Percentiles rank a stretch among this genome's conserved stretches.
These are phyloP conservation scores for Clitopilus passeckerianus DNA, from an alignment of 768 basidiomycete genomes.

Conservation along the genomic window DNA sequence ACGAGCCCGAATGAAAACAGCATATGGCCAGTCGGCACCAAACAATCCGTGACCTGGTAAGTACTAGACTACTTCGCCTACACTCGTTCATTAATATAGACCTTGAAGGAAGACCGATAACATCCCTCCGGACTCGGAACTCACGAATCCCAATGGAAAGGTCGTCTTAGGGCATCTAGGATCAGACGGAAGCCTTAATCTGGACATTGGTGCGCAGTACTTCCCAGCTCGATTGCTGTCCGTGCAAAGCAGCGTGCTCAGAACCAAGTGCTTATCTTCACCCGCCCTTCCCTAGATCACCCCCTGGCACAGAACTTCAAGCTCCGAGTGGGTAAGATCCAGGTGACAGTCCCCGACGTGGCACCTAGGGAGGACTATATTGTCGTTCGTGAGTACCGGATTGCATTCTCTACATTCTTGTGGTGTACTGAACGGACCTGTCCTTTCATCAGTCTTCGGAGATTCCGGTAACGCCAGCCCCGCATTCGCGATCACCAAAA, in stretches of 20 bases:
- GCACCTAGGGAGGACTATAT: conserved; percentile 43
- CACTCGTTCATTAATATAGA: background rate
- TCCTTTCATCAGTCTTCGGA: conserved; percentile 47
- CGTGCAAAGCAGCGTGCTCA: background rate
- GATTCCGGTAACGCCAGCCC: conserved; percentile 63
- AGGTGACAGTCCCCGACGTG: conserved; percentile 50
- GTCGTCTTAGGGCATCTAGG: conserved; percentile 47
- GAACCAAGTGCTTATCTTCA: background rate
- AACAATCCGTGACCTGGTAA: conserved; percentile 50
- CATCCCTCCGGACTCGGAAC: conserved; percentile 36
- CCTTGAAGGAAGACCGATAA: conserved; percentile 43
- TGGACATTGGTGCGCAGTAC: conserved; percentile 36
- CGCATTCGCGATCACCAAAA: conserved; percentile 53
- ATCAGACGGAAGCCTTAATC: conserved; percentile 40
- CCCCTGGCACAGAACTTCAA: conserved; percentile 57
- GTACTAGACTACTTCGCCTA: conserved; percentile 9
- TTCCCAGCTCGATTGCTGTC: background rate
- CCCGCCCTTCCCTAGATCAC: conserved; percentile 28
- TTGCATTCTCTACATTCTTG: background rate
- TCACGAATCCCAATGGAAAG: conserved; percentile 45
- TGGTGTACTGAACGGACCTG: background rate
- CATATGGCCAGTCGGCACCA: conserved; percentile 46
- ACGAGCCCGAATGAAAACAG: conserved; percentile 37
- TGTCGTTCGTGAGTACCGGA: conserved; percentile 51
- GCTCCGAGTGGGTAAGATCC: conserved; percentile 41